Evolutionary conservation across 2,329 filamentous ascomycete genomes (phyloP), one percentile per base, ranked within the genome.

Genomic region (Colletotrichum siamense): DNA sequence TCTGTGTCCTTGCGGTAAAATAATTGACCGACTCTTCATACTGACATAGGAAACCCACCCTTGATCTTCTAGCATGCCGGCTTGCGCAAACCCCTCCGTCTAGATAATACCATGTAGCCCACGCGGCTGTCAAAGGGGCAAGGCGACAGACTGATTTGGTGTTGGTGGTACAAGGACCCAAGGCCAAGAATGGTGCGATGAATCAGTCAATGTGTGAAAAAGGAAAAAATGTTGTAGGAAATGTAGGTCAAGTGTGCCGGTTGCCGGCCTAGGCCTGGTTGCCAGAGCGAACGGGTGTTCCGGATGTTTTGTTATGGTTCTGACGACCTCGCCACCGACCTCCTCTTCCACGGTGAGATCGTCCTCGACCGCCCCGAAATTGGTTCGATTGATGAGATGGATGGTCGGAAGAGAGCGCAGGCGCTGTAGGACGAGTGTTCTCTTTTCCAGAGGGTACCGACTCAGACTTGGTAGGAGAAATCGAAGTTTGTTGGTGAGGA

Each of bases 251-350:
- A 12, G 24, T 36, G n/a, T 36, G 61, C 32, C 32, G 8, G 22
- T 24, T 36, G 34, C 28, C 36, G 26, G 62, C 34, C 62, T 24
- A 24, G 24, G 62, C 22, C 24, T 24, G 36, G 5, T 59, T 22
- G 28, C 28, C 24, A 22, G 26, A n/a, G 24, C 44, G 63, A 7
- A 32, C 24, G 18, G 26, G 62, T 9, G 39, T 16, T 24, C 49
- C 26, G 6, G 73, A 24, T 12, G 13, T 9, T 34, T 55, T 68
- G n/a, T 34, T 15, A 5, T 62, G 61, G 34, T 52, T 63, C 22
- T 64, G 64, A 44, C 74, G 64, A 34, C 74, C 74, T 32, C 74
- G 74, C 12, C 64, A 49, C 28, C 74, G 74, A n/a, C 65, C 49
- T 24, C 59, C 34, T 36, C 59, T 59, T 8, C 73, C 69, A 5